Conservation (phyloP, 305 asterid species). For the Stenogyne calaminthoides region DNA sequence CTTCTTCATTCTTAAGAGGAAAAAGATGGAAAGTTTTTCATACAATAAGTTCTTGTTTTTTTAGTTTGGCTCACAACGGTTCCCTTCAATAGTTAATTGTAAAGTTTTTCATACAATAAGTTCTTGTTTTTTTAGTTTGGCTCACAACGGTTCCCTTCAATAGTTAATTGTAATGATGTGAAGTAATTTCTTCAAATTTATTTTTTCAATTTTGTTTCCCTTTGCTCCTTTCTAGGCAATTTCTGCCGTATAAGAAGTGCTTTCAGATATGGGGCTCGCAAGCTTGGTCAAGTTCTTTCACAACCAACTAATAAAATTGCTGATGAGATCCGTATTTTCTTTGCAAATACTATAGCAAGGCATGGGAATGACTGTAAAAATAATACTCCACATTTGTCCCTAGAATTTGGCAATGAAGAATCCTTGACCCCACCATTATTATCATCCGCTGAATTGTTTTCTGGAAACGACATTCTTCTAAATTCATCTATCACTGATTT, state of each 20-base stretch:
- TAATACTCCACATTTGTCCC: slow-evolving; percentile 33
- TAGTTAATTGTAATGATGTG: slow-evolving; percentile 14
- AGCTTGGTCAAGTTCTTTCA: slow-evolving; percentile 60
- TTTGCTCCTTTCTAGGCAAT: slow-evolving; percentile 53
- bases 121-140: background rate
- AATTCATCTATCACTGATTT: slow-evolving; percentile 43
- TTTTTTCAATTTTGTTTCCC: slow-evolving; percentile 12
- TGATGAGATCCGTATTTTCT: slow-evolving; percentile 52
- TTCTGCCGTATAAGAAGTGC: slow-evolving; percentile 80
- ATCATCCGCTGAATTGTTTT: slow-evolving; percentile 38
- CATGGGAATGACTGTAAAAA: slow-evolving; percentile 37
- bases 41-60: background rate
- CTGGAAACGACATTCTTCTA: slow-evolving; percentile 44
- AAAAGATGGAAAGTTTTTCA: background rate
- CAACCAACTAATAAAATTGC: slow-evolving; percentile 55
- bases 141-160: background rate
- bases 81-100: background rate
- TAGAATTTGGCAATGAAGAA: slow-evolving; percentile 37
- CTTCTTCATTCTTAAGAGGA: background rate
- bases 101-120: background rate
- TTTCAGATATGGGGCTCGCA: slow-evolving; percentile 74
- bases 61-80: background rate
- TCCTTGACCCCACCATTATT: slow-evolving; percentile 35
- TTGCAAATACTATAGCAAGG: slow-evolving; percentile 47
- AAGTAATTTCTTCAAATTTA: background rate